Evolutionary conservation across 352 stramenopile genomes (phyloP).

Genomic region (Paralagenidium karlingii): DNA sequence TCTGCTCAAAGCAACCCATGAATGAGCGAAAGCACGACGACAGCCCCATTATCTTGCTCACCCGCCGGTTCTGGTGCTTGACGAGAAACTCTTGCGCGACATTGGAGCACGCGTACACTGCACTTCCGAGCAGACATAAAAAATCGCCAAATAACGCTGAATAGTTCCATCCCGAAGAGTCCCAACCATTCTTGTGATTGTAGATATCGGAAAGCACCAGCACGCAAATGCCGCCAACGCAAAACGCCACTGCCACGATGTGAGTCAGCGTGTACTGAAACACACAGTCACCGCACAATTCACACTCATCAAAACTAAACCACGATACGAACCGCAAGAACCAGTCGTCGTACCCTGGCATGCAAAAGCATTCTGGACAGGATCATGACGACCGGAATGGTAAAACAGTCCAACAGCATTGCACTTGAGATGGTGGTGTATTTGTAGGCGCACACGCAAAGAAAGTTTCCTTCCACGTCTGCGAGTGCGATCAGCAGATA

Average conservation of each 20-base stretch:
- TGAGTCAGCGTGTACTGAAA: conserved; percentile 60
- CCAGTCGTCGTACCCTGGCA: conserved; percentile 32
- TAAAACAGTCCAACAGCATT: conserved; percentile 94
- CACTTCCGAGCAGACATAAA: conserved; percentile 84
- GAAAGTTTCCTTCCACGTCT: conserved; percentile 93
- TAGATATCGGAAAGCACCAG: conserved; percentile 81
- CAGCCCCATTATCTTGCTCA: conserved; percentile 5
- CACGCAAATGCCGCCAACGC: conserved; percentile 70
- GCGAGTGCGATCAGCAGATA: conserved; percentile 87
- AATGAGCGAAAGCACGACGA: conserved; percentile 1
- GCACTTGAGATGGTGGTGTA: conserved; percentile 94
- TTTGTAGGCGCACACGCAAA: conserved; percentile 91
- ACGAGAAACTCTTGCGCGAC: conserved; percentile 80
- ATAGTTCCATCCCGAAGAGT: conserved; percentile 13
- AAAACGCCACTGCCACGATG: conserved; percentile 64
- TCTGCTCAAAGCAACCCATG: conserved; percentile 12
- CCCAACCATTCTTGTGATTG: conserved; percentile 13
- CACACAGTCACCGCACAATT: too few species aligned
- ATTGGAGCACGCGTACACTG: conserved; percentile 89
- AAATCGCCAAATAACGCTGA: conserved; percentile 81
- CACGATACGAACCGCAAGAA: too few species aligned
- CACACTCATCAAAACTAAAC: too few species aligned
- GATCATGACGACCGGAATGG: conserved; percentile 91
- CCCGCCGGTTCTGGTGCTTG: conserved; percentile 66
- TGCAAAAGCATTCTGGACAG: conserved; percentile 83